A percentile compares a stretch with the other conserved stretches of the same genome.
phyloP scores from a whole-genome alignment of 169 alveolate genomes.

The Plasmodium gonderi region DNA sequence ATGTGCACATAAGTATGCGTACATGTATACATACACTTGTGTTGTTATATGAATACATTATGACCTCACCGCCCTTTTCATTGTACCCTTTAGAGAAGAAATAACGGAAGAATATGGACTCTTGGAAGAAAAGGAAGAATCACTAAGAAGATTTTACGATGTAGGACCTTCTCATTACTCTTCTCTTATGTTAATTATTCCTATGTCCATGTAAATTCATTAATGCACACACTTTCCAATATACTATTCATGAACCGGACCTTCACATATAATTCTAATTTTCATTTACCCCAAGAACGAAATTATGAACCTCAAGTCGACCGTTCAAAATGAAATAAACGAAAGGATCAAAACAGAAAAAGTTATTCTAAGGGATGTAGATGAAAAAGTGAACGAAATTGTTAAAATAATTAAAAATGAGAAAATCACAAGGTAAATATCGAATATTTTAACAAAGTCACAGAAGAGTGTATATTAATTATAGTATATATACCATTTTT shows the following conservation, averaged over 20 bases:
- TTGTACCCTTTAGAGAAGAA: slow-evolving; percentile 34
- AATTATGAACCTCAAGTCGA: slow-evolving; percentile 29
- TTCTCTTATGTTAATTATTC: not conserved
- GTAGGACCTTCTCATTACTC: not conserved
- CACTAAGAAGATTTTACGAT: slow-evolving; percentile 65
- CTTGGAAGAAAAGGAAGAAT: slow-evolving; percentile 64
- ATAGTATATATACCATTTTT: not conserved
- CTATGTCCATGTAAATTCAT: not conserved
- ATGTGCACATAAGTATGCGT: not conserved
- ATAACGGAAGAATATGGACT: slow-evolving; percentile 54
- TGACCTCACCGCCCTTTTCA: not conserved
- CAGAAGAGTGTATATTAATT: not conserved
- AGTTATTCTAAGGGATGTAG: slow-evolving; percentile 48
- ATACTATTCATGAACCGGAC: not conserved
- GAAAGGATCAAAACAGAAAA: slow-evolving; percentile 70
- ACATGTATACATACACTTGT: not conserved
- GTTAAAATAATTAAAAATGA: slow-evolving; percentile 59
- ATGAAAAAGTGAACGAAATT: slow-evolving; percentile 67
- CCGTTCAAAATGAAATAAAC: slow-evolving; percentile 51
- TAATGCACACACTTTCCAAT: not conserved
- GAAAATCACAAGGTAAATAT: slow-evolving; percentile 52
- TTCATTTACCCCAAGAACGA: slow-evolving; percentile 22
- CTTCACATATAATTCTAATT: not conserved
- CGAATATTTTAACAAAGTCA: not conserved
- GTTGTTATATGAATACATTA: not conserved